Evolutionary conservation across 1,139 yeast species (phyloP).

Genomic region (Protomyces macrosporus): DNA sequence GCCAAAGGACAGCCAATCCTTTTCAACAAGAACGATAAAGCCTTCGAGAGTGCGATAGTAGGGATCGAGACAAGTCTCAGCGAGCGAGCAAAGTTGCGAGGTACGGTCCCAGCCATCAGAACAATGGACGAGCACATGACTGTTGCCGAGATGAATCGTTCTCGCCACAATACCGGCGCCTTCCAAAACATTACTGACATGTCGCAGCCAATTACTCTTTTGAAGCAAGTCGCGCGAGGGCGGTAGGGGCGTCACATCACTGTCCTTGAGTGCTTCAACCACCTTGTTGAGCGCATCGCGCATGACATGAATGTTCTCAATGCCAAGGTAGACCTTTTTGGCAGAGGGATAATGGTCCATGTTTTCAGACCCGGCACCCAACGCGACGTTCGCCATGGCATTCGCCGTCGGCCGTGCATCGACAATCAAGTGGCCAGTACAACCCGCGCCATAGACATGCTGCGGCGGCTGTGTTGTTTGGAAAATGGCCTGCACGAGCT

Average conservation of each 20-base stretch:
- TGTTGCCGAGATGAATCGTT: constrained; percentile 71
- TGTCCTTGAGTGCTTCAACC: constrained; percentile 53
- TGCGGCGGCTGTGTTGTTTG: constrained; percentile 39
- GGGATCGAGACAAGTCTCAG: constrained; percentile 86
- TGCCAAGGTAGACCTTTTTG: constrained; percentile 73
- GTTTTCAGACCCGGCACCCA: constrained; percentile 94
- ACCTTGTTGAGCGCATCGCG: constrained; percentile 71
- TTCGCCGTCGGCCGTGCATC: constrained; percentile 91
- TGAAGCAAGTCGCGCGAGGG: constrained; percentile 47
- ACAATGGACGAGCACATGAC: constrained; percentile 83
- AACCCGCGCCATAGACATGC: constrained; percentile 34
- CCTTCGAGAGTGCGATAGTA: constrained; percentile 83
- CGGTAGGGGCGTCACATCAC: constrained; percentile 54
- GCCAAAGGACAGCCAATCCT: constrained; percentile 95
- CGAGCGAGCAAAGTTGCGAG: constrained; percentile 75
- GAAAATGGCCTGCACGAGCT: constrained; percentile 67
- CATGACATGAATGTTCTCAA: constrained; percentile 94
- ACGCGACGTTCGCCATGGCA: constrained; percentile 93
- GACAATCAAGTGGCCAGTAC: constrained; percentile 63
- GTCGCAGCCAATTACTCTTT: constrained; percentile 75
- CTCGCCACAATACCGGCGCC: constrained; percentile 75
- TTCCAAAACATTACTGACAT: constrained; percentile 61
- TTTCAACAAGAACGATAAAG: constrained; percentile 75
- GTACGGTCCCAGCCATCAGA: constrained; percentile 99
- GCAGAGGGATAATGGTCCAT: constrained; percentile 74